Percentiles rank a stretch among this genome's conserved stretches.
These are phyloP conservation scores for Zygosaccharomyces sapae DNA, from an alignment of 1,139 yeast species.

Conservation along the genomic window DNA sequence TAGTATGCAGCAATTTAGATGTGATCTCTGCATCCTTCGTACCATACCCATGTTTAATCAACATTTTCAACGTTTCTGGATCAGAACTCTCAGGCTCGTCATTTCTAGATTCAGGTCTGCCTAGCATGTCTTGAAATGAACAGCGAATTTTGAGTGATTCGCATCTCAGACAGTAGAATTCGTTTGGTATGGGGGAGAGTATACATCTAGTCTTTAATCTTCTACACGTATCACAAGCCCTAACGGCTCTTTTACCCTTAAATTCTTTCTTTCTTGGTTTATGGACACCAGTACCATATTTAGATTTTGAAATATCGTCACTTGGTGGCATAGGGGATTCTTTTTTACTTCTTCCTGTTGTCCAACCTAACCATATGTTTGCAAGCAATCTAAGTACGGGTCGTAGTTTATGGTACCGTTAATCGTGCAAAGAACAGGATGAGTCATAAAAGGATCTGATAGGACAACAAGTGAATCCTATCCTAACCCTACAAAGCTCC, in stretches of 20 bases:
- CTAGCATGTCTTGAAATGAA: constrained; percentile 27
- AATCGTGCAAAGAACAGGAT: too few relatives aligned
- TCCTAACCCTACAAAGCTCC: too few relatives aligned
- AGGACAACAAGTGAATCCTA: too few relatives aligned
- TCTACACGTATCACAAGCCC: constrained; percentile 34
- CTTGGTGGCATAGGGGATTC: constrained; percentile 9
- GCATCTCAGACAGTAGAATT: constrained; percentile 31
- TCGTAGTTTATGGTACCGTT: too few relatives aligned
- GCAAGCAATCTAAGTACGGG: not conserved
- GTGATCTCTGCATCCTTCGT: constrained; percentile 15
- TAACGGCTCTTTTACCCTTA: constrained; percentile 27
- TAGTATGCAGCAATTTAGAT: constrained; percentile 17
- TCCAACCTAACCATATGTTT: not conserved
- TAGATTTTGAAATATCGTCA: constrained; percentile 8
- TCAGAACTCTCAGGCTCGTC: constrained; percentile 10
- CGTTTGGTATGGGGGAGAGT: constrained; percentile 26
- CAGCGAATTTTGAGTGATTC: constrained; percentile 32
- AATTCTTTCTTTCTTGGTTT: constrained; percentile 13
- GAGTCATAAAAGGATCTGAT: too few relatives aligned
- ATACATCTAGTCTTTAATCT: constrained; percentile 35
- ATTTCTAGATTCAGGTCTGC: constrained; percentile 4
- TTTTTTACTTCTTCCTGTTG: not conserved
- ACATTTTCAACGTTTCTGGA: constrained; percentile 10
- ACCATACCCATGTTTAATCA: constrained; percentile 18
- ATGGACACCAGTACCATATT: constrained; percentile 9